Evolutionary conservation across 1,139 yeast genomes (phyloP), one percentile per base, ranked within the genome.

Genomic region (Kodamaea plutei): DNA sequence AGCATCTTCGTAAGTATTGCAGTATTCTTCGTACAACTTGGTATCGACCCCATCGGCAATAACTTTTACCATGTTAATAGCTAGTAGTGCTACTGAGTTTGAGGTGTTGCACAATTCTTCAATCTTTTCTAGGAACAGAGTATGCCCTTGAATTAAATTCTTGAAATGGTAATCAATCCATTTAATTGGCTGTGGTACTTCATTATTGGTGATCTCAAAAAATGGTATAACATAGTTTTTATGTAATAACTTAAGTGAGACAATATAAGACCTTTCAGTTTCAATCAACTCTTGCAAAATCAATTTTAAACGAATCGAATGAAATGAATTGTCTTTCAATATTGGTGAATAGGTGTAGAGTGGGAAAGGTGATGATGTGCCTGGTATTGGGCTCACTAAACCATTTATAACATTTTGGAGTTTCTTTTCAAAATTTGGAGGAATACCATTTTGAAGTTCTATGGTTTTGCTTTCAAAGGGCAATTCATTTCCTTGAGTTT

Each of bases 261-360:
- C 54, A 10, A 73, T 47, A 40, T 73, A 76, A 1, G 51, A 54
- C 16, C 57, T 58, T 45, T 76, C 82, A 11, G 74, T 73, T 7
- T 58, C 61, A 0, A 66, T 33, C 2, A 76, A 45, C 44, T 76
- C 83, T 34, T 69, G 67, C 10, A 74, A 48, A 8, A 64, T 52
- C 25, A 56, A 59, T 20, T 47, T 52, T 28, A 73, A 40, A 19
- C 55, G 54, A 30, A 48, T 56, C 1, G 49, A 43, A 13, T 35
- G 21, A 8, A 5, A 7, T 6, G 20, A 14, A 8, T 22, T 19
- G 8, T 10, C 16, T 7, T 35, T 27, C 9, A 28, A 23, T 7
- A 15, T 15, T 2, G 48, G 48, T 3, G 49, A 43, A 17, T 30
- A 45, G 5, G 47, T 39, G 2, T 38, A 14, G 2, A 15, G 18